phyloP scores from a whole-genome alignment of 2,329 filamentous ascomycete species.

The Nigrospora oryzae region DNA sequence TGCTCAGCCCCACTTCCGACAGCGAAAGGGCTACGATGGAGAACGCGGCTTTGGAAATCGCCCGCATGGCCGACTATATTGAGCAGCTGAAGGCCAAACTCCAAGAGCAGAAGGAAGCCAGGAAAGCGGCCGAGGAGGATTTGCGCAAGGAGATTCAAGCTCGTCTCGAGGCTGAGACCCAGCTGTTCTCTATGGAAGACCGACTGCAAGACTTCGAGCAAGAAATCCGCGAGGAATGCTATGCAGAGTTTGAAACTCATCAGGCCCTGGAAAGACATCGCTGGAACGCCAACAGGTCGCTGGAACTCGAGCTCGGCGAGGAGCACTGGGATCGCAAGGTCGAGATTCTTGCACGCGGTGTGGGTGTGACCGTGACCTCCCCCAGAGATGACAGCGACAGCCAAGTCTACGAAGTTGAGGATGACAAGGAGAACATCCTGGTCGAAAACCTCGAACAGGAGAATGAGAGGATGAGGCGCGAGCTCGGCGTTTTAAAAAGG shows the following conservation, averaged over 20 bases:
- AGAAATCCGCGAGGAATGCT: constrained; percentile 82
- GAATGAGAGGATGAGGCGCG: constrained; percentile 59
- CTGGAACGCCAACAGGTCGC: constrained; percentile 73
- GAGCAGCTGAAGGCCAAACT: constrained; percentile 65
- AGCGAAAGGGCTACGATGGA: constrained; percentile 68
- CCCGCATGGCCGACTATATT: constrained; percentile 68
- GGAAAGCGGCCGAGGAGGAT: constrained; percentile 60
- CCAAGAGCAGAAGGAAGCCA: constrained; percentile 60
- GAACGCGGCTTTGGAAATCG: constrained; percentile 71
- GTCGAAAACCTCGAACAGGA: constrained; percentile 61
- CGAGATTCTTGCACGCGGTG: constrained; percentile 57
- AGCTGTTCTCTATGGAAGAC: constrained; percentile 62
- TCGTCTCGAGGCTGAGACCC: constrained; percentile 64
- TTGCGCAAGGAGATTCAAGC: constrained; percentile 64
- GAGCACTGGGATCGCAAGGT: constrained; percentile 85
- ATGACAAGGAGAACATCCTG: constrained; percentile 53
- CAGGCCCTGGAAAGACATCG: constrained; percentile 66
- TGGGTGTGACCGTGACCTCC: constrained; percentile 30
- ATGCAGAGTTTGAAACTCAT: constrained; percentile 72
- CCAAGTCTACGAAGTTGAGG: constrained; percentile 35
- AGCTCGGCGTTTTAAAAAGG: constrained; percentile 56
- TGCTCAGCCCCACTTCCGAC: constrained; percentile 28
- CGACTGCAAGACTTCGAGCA: constrained; percentile 63
- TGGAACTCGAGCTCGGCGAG: constrained; percentile 72
- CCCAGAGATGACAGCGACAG: constrained; percentile 35